A percentile compares a stretch with the other conserved stretches of the same genome.
phyloP scores from a whole-genome alignment of 306 rosid species.

The Quercus suber region DNA sequence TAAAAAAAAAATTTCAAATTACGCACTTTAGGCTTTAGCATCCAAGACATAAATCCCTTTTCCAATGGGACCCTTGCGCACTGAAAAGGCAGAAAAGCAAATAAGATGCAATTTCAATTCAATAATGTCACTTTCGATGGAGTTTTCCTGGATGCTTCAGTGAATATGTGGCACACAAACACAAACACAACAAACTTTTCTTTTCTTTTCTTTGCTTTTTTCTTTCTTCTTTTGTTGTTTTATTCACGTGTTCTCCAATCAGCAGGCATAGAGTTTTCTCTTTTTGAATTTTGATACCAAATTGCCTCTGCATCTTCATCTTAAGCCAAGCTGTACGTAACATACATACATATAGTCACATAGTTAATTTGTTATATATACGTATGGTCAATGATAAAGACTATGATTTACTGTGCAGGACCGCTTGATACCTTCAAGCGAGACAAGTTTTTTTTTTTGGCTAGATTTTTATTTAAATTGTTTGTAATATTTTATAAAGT shows the following conservation, averaged over 20 bases:
- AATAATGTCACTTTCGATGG: conserved; percentile 36
- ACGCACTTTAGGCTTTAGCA: background rate
- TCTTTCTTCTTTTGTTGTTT: background rate
- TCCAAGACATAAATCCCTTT: background rate
- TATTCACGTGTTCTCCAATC: background rate
- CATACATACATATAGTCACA: too few relatives aligned
- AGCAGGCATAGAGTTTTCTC: background rate
- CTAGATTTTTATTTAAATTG: too few relatives aligned
- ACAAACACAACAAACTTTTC: too few relatives aligned
- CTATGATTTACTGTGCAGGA: too few relatives aligned
- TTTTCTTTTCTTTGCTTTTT: background rate
- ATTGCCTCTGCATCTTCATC: too few relatives aligned
- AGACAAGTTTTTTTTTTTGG: too few relatives aligned
- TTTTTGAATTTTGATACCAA: background rate
- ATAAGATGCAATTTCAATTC: background rate
- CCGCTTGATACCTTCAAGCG: too few relatives aligned
- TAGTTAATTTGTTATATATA: too few relatives aligned
- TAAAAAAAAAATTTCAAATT: background rate
- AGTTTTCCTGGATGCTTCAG: conserved; percentile 51
- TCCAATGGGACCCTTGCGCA: background rate
- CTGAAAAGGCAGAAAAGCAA: background rate
- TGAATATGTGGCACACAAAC: conserved; percentile 9
- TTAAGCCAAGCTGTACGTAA: too few relatives aligned
- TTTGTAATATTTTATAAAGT: too few relatives aligned
- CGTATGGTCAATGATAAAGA: too few relatives aligned